Percentiles rank a stretch among this genome's conserved stretches.
phyloP scores from a whole-genome alignment of 768 basidiomycete genomes.

The Tricholoma sp. region DNA sequence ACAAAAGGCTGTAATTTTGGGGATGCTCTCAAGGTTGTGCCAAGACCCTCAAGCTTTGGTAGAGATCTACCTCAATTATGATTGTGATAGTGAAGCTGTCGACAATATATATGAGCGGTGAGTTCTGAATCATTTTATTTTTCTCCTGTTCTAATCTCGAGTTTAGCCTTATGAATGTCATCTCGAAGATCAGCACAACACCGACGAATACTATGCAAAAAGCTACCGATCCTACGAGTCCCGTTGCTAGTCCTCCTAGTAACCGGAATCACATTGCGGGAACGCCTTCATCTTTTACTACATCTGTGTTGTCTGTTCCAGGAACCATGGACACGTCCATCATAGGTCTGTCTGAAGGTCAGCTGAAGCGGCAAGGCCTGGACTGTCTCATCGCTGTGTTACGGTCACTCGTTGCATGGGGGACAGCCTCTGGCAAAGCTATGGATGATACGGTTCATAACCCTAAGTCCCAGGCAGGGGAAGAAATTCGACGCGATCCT shows the following conservation, averaged over 20 bases:
- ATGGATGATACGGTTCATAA: slow-evolving; percentile 35
- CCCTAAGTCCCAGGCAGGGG: slow-evolving; percentile 42
- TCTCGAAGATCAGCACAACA: slow-evolving; percentile 82
- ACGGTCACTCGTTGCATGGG: slow-evolving; percentile 90
- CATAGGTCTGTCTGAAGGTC: slow-evolving; percentile 73
- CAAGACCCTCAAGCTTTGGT: slow-evolving; percentile 97
- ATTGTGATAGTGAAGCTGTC: slow-evolving; percentile 90
- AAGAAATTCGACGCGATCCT: slow-evolving; percentile 49
- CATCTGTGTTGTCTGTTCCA: slow-evolving; percentile 58
- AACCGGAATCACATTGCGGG: slow-evolving; percentile 36
- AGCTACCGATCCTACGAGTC: slow-evolving; percentile 54
- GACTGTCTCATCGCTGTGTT: slow-evolving; percentile 89
- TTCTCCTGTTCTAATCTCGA: slow-evolving; percentile 5
- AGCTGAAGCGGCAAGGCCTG: slow-evolving; percentile 86
- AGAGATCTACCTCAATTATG: slow-evolving; percentile 98
- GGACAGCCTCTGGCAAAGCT: slow-evolving; percentile 49
- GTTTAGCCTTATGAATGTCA: slow-evolving; percentile 83
- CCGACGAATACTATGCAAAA: slow-evolving; percentile 45
- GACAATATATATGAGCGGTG: slow-evolving; percentile 98
- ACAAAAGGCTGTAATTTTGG: slow-evolving; percentile 90
- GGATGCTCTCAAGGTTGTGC: slow-evolving; percentile 82
- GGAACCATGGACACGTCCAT: slow-evolving; percentile 63
- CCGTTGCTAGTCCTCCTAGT: slow-evolving; percentile 52
- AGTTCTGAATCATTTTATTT: slow-evolving; percentile 20
- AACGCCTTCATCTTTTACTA: slow-evolving; percentile 54